Evolutionary conservation across 805 yeast genomes (phyloP), one percentile per base, ranked within the genome.

Genomic region (Metschnikowia gelsemii): DNA sequence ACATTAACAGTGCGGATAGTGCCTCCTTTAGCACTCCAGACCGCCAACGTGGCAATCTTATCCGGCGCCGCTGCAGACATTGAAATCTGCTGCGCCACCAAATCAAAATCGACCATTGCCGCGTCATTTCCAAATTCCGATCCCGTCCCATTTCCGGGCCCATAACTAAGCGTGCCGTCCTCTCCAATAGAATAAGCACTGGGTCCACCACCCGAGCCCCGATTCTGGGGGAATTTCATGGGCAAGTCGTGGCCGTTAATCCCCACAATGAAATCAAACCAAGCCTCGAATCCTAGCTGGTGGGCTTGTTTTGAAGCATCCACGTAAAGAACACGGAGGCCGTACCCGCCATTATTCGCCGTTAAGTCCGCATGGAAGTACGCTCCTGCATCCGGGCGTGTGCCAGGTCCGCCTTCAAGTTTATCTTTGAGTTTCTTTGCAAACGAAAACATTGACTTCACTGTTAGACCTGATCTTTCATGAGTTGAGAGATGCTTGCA

Each of bases 1-100:
- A 68, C 38, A 1, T 44, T 8, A 3, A 69, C 55, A 38, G 59
- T 59, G 42, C 75, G 58, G 13, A 66, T 35, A 6, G 72, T 56
- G 1, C 89, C 89, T 17, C 97, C 97, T 63, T 89, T 89, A 2
- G 95, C 93, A 32, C 79, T 80, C 96, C 96, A 90, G 2, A 87
- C 79, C 36, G 76, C 80, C 31, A 90, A 66, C 8, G 70, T 63
- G 5, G 85, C 63, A 3, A 70, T 61, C 8, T 68, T 61, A 18
- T 68, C 63, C 21, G 69, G 54, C 32, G 56, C 52, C 7, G 53
- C 42, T 19, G 63, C 59, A 18, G 62, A 53, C 38, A 59, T 66
- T 24, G 54, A 45, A 13, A 79, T 62, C 45, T 76, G 80, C 43
- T 68, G 64, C 12, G 64, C 46, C 31, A 78, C 60, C 44, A 66